These are phyloP conservation scores for Cladosporium oxysporum DNA, from an alignment of 2,329 filamentous ascomycete genomes.

Conservation along the genomic window DNA sequence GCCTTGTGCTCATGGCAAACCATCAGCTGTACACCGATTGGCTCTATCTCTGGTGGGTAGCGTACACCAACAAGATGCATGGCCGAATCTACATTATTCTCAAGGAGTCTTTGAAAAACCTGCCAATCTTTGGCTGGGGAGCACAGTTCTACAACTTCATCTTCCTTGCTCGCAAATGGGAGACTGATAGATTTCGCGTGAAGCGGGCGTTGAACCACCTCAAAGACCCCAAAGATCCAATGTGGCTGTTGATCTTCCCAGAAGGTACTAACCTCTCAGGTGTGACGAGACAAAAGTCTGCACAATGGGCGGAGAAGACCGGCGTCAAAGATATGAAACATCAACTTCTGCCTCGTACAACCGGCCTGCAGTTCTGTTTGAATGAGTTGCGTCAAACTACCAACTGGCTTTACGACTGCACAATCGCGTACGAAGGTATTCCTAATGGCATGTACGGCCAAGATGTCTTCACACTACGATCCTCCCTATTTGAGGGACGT, in stretches of 20 bases:
- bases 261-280: conserved; percentile 80
- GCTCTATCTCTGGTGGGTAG: conserved; percentile 92
- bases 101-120: conserved; percentile 80
- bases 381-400: conserved; percentile 72
- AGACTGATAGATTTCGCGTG: conserved; percentile 73
- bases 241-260: conserved; percentile 88
- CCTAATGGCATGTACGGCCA: conserved; percentile 84
- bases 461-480: conserved; percentile 80
- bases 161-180: conserved; percentile 89
- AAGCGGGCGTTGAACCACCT: conserved; percentile 72
- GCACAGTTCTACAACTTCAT: conserved; percentile 90
- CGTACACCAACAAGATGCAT: conserved; percentile 81
- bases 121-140: conserved; percentile 76
- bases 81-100: conserved; percentile 88
- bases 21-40: conserved; percentile 91
- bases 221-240: conserved; percentile 69
- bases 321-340: conserved; percentile 73
- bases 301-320: conserved; percentile 74
- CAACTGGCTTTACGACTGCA: conserved; percentile 89
- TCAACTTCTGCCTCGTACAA: conserved; percentile 75
- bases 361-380: conserved; percentile 76
- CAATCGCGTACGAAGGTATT: conserved; percentile 91
- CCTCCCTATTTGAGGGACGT: conserved; percentile 84
- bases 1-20: conserved; percentile 81
- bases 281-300: conserved; percentile 70